phyloP scores from a whole-genome alignment of 345 rosid species.

The Adansonia digitata region DNA sequence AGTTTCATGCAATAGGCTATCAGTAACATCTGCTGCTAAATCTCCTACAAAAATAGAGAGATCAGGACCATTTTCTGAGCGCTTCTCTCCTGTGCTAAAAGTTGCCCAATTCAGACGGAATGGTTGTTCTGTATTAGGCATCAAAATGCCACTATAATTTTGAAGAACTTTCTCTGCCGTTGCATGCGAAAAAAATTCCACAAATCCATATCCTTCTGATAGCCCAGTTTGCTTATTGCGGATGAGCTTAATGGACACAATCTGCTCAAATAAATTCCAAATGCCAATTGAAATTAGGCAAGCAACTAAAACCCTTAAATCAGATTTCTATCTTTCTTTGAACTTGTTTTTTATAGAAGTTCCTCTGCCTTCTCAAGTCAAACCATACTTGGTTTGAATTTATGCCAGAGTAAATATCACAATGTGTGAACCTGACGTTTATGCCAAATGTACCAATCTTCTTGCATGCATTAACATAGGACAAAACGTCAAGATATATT shows the following conservation, averaged over 20 bases:
- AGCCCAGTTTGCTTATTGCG: slow-evolving; percentile 87
- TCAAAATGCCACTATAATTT: slow-evolving; percentile 50
- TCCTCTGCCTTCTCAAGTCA: neutral
- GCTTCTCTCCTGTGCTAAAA: slow-evolving; percentile 83
- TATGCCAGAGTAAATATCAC: neutral
- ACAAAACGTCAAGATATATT: neutral
- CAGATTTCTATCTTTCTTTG: neutral
- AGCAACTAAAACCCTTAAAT: neutral
- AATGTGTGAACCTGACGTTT: neutral
- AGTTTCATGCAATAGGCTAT: slow-evolving; percentile 64
- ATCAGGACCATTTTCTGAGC: slow-evolving; percentile 80
- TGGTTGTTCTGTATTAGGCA: slow-evolving; percentile 82
- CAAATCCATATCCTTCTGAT: slow-evolving; percentile 95
- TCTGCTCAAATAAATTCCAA: slow-evolving; percentile 36
- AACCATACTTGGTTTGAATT: neutral
- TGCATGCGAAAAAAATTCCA: slow-evolving; percentile 74
- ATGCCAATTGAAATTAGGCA: neutral
- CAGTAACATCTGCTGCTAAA: slow-evolving; percentile 89
- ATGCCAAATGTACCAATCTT: neutral
- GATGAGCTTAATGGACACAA: slow-evolving; percentile 80
- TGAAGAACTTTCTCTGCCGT: slow-evolving; percentile 85
- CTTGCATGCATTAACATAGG: neutral
- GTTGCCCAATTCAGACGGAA: slow-evolving; percentile 98
- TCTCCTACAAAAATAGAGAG: slow-evolving; percentile 96
- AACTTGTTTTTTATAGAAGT: neutral